Percentiles rank a stretch among this genome's conserved stretches.
Evolutionary conservation across 768 basidiomycete genomes (phyloP).

Genomic region (Arthromyces matolae): DNA sequence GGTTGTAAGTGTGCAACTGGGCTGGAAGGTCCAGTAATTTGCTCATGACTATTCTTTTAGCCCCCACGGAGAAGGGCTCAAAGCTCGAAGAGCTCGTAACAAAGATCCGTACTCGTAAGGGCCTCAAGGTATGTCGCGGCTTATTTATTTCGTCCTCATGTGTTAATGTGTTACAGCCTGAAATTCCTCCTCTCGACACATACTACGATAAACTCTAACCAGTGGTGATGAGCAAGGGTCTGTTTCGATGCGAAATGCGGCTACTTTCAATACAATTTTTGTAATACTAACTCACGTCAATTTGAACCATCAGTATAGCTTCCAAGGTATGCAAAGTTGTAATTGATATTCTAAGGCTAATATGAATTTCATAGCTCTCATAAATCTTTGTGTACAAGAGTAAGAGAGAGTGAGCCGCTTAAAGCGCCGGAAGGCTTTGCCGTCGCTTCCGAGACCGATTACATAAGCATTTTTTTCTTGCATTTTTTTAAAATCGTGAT

Average conservation of each 20-base stretch:
- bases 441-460: conserved; percentile 11
- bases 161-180: conserved; percentile 49
- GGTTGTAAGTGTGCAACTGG: conserved; percentile 52
- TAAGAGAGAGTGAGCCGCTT: background rate
- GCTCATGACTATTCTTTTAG: conserved; percentile 26
- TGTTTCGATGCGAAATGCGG: conserved; percentile 10
- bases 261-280: conserved; percentile 6
- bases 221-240: conserved; percentile 8
- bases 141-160: background rate
- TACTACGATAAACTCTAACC: conserved; percentile 91
- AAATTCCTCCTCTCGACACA: conserved; percentile 80
- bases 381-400: background rate
- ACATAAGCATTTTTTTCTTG: conserved; percentile 9
- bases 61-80: conserved; percentile 84
- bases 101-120: conserved; percentile 86
- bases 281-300: conserved; percentile 12
- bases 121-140: conserved; percentile 70
- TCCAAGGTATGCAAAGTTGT: too few relatives aligned
- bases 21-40: background rate
- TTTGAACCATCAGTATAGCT: too few relatives aligned
- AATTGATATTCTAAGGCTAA: background rate
- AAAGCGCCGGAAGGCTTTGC: background rate
- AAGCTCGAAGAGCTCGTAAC: conserved; percentile 85
- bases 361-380: background rate
- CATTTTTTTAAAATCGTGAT: conserved; percentile 12